phyloP scores from a whole-genome alignment of 2,329 filamentous ascomycete genomes.

The Neospermospora avenae region DNA sequence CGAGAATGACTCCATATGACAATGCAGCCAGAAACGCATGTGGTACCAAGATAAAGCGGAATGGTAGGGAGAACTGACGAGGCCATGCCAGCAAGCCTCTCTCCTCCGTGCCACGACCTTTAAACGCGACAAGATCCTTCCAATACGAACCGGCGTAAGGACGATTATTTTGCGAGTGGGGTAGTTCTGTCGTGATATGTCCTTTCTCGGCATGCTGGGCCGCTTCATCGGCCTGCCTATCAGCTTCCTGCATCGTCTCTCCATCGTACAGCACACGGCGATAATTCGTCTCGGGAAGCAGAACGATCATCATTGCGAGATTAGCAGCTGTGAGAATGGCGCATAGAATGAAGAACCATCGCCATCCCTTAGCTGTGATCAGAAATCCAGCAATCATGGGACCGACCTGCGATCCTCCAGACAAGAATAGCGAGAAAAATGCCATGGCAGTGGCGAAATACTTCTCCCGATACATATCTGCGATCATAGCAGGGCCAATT shows the following conservation, averaged over 20 bases:
- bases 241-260: conserved; percentile 24
- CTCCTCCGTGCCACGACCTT: conserved; percentile 22
- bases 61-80: conserved; percentile 24
- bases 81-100: conserved; percentile 20
- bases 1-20: conserved; percentile 24
- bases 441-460: conserved; percentile 34
- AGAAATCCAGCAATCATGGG: conserved; percentile 38
- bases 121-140: conserved; percentile 32
- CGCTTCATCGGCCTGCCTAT: conserved; percentile 24
- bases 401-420: conserved; percentile 36
- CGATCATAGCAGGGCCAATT: conserved; percentile 36
- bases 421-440: conserved; percentile 35
- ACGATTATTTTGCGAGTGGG: background rate
- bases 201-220: conserved; percentile 14
- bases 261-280: conserved; percentile 28
- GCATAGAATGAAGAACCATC: conserved; percentile 39
- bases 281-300: conserved; percentile 38
- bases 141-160: conserved; percentile 32
- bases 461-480: conserved; percentile 21
- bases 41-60: conserved; percentile 26
- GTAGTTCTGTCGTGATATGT: background rate
- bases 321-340: conserved; percentile 35
- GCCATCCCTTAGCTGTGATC: conserved; percentile 36
- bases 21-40: conserved; percentile 20
- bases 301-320: conserved; percentile 33